phyloP scores from a whole-genome alignment of 2,329 filamentous ascomycete genomes.

The Cercospora sp. region DNA sequence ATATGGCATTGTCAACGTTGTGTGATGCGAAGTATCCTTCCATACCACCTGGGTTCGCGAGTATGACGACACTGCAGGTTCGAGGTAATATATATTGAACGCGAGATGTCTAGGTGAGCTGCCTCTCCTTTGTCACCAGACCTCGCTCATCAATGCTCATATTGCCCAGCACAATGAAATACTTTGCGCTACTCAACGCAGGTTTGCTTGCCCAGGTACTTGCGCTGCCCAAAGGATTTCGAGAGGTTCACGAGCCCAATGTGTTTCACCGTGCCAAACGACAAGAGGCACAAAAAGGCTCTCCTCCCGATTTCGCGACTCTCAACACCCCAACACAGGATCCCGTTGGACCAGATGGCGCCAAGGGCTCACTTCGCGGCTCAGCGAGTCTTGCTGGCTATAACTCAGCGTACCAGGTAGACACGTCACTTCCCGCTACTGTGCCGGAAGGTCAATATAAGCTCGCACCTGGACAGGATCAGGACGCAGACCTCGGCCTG shows the following conservation, averaged over 20 bases:
- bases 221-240: conserved; percentile 5
- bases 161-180: background rate
- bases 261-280: conserved; percentile 12
- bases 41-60: background rate
- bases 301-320: conserved; percentile 26
- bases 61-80: background rate
- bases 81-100: background rate
- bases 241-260: conserved; percentile 6
- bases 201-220: conserved; percentile 5
- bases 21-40: background rate
- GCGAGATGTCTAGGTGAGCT: background rate
- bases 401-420: conserved; percentile 37
- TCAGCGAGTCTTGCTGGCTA: conserved; percentile 38
- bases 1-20: background rate
- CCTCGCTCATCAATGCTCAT: background rate
- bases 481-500: conserved; percentile 42
- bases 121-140: background rate
- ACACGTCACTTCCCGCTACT: conserved; percentile 36
- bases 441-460: conserved; percentile 41
- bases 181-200: background rate
- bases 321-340: conserved; percentile 13
- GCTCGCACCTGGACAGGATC: conserved; percentile 41
- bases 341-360: conserved; percentile 36
- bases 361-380: conserved; percentile 41
- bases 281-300: conserved; percentile 12